Base-by-base conservation (phyloP, 2,329 filamentous ascomycete species). In the Penicillium brevicompactum region DNA sequence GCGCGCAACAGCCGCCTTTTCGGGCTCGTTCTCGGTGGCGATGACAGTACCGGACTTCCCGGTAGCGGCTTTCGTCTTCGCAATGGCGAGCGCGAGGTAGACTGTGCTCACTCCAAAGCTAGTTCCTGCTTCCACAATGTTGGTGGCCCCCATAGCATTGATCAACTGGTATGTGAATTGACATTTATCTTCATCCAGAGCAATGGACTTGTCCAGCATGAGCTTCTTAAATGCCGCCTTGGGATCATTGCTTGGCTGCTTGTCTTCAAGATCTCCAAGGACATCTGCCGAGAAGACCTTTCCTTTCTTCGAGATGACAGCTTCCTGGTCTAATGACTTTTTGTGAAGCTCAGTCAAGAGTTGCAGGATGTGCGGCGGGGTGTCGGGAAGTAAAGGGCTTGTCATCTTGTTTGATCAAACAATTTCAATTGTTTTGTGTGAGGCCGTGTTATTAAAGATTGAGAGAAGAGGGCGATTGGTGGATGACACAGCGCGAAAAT, bases 101-200 rank as follows among this genome's bases (percentile, higher is more conserved):
- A 78, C 77, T 1, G 76, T 78, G 53, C 70, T 75, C 16, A 78
- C 71, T 14, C 74, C 75, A 55, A 73, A 78, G 54, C 70, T 74
- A 10, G 75, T 78, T 4, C 75, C 76, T 6, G 70, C 73, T 57
- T 78, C 75, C 42, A 78, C 66, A 21, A 77, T 59, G 47, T 69
- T 67, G 21, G 56, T 67, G 3, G 75, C 74, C 6, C 67, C 64
- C 30, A 63, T 72, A 21, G 69, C 63, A 6, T 57, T 62, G 34
- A 70, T 57, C 8, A 75, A 49, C 40, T 71, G 69, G 57, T 77
- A 76, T 14, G 71, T 53, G 51, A 76, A 74, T 13, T 70, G 57
- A 48, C 65, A 72, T 56, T 78, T 78, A 51, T 78, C 74, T 51
- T 68, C 49, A 22, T 76, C 74, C 8, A 78, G 60, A 1, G 75